Base-by-base conservation (phyloP, 768 basidiomycete genomes). In the Pleurotus sapidus region DNA sequence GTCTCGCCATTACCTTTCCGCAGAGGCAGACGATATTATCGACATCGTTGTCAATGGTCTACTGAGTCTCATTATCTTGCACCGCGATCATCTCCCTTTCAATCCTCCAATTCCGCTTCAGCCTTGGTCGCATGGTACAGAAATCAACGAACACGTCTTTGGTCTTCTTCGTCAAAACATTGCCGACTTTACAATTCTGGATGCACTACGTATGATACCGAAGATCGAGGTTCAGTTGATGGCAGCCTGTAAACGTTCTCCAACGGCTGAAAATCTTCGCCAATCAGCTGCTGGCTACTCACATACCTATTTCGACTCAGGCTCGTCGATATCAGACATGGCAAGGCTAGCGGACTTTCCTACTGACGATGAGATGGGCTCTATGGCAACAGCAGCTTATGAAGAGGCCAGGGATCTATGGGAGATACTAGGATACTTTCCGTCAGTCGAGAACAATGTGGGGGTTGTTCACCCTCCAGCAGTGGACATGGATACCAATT, bases 71-170 rank as follows among this genome's bases (percentile, higher is more conserved):
- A 55, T 78, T 18, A 27, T 68, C 53, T 59, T 74, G 39, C 61
- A 78, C 61, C 72, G 76, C 14, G 72, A 76, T 59, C 58, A 72
- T 50, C 2, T 67, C 27, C 5, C 46, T 7, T 30, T 5, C 27
- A 46, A 39, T 2, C n/a, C 34, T 17, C 46, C 4, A 6, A 56
- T 54, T n/a, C 74, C 74, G 11, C 66, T 77, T n/a, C 63, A 73
- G n/a, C 72, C 72, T 0, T 76, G 74, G 73, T 56, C 70, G 1
- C 69, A 71, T 51, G 70, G 65, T 0, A 74, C 60, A 2, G 74
- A 77, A 56, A 46, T 63, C 1, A 65, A 64, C 49, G 74, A 76
- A 56, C 75, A 77, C 57, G 23, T 66, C 8, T 76, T 74, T 56
- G 76, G 72, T 0, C 45, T 59, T 4, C 27, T 57, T 2, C 69